phyloP scores from a whole-genome alignment of 2,329 filamentous ascomycete species.

The Verticillium nonalfalfae region DNA sequence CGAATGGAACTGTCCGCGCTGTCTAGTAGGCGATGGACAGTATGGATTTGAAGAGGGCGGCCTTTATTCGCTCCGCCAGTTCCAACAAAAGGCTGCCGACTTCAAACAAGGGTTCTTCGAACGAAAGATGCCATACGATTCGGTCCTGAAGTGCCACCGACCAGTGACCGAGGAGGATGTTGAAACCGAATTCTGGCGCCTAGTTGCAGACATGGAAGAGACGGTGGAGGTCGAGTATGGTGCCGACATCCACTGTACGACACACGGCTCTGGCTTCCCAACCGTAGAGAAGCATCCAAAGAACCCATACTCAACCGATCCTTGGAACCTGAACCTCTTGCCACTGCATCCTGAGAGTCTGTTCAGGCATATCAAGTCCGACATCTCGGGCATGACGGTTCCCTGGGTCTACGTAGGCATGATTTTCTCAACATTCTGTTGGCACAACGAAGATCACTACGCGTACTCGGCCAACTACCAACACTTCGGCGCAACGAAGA shows the following conservation, averaged over 20 bases:
- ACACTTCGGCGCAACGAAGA: slow-evolving; percentile 96
- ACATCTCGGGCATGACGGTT: slow-evolving; percentile 98
- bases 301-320: slow-evolving; percentile 80
- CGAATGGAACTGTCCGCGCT: slow-evolving; percentile 95
- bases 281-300: slow-evolving; percentile 87
- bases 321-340: slow-evolving; percentile 93
- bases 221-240: slow-evolving; percentile 98
- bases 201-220: slow-evolving; percentile 90
- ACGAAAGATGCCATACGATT: slow-evolving; percentile 82
- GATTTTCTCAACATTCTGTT: slow-evolving; percentile 99
- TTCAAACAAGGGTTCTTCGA: slow-evolving; percentile 96
- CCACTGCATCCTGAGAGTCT: slow-evolving; percentile 87
- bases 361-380: slow-evolving; percentile 95
- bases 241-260: slow-evolving; percentile 96
- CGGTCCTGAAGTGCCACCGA: slow-evolving; percentile 71
- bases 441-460: slow-evolving; percentile 98
- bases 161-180: slow-evolving; percentile 92
- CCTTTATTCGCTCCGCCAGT: slow-evolving; percentile 89
- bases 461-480: slow-evolving; percentile 98
- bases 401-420: slow-evolving; percentile 99
- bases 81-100: slow-evolving; percentile 90
- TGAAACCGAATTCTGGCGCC: slow-evolving; percentile 91
- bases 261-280: slow-evolving; percentile 93
- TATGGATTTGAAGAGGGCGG: slow-evolving; percentile 97
- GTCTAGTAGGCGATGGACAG: slow-evolving; percentile 90